phyloP scores from a whole-genome alignment of 768 basidiomycete genomes.

The Sarcodon aspratus region DNA sequence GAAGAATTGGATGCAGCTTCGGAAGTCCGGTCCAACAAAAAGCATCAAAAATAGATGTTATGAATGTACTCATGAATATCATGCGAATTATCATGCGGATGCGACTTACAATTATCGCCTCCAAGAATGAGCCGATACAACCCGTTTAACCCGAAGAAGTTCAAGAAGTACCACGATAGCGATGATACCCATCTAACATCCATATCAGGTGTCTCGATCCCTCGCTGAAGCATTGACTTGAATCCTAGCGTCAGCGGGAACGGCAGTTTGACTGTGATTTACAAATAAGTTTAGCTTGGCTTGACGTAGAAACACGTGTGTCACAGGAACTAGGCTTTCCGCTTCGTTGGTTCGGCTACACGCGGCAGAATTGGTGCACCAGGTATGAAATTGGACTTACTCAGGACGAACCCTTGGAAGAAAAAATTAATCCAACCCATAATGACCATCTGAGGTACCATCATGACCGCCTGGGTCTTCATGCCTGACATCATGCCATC shows the following conservation, averaged over 20 bases:
- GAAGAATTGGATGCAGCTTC: constrained; percentile 66
- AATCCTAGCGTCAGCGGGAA: constrained; percentile 96
- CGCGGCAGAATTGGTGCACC: too few species aligned
- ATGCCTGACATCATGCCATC: constrained; percentile 98
- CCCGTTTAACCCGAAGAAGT: constrained; percentile 96
- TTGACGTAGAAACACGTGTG: background rate
- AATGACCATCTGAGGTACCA: constrained; percentile 96
- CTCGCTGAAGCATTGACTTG: constrained; percentile 96
- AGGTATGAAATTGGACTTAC: constrained; percentile 38
- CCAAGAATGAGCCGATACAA: constrained; percentile 91
- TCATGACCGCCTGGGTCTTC: constrained; percentile 99
- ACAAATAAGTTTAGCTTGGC: constrained; percentile 1
- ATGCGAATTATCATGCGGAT: constrained; percentile 1
- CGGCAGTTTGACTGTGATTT: constrained; percentile 76
- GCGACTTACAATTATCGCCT: constrained; percentile 66
- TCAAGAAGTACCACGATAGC: constrained; percentile 98
- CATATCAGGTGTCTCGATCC: constrained; percentile 91
- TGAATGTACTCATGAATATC: background rate
- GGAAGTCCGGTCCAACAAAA: background rate
- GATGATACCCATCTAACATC: constrained; percentile 99
- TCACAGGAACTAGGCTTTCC: too few species aligned
- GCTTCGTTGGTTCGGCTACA: too few species aligned
- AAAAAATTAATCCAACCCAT: constrained; percentile 99
- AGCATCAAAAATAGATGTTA: background rate
- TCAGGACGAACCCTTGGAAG: constrained; percentile 97